phyloP scores from a whole-genome alignment of 345 rosid genomes.

The Hibiscus trionum region DNA sequence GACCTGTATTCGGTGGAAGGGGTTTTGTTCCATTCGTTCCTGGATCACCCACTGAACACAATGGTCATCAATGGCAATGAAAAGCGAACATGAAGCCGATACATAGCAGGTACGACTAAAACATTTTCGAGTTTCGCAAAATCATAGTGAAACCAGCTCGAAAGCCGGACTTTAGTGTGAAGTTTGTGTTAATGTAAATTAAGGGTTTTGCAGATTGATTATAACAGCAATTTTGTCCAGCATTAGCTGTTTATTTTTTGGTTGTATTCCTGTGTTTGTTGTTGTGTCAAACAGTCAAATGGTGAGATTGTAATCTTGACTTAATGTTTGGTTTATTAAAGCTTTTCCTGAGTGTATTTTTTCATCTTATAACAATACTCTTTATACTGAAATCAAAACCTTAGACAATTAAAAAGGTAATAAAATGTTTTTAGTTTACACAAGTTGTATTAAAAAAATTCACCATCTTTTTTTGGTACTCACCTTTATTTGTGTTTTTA shows the following conservation, averaged over 20 bases:
- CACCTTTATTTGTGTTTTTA: too few relatives aligned
- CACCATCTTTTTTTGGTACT: too few relatives aligned
- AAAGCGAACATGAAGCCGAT: conserved; percentile 2
- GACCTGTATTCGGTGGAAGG: conserved; percentile 83
- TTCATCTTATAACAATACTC: not conserved
- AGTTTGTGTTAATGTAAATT: conserved; percentile 10
- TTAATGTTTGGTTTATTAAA: not conserved
- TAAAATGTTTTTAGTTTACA: too few relatives aligned
- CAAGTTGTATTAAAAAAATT: too few relatives aligned
- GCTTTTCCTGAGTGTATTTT: too few relatives aligned
- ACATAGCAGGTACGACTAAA: not conserved
- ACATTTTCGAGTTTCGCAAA: not conserved
- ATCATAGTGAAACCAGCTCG: conserved; percentile 10
- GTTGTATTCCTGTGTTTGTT: not conserved
- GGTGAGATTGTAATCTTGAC: not conserved
- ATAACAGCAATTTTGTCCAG: conserved; percentile 10
- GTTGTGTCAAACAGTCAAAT: not conserved
- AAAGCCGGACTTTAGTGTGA: conserved; percentile 18
- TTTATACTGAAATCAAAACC: not conserved
- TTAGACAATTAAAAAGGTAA: too few relatives aligned
- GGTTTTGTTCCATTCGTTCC: conserved; percentile 64
- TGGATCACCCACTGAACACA: conserved; percentile 53
- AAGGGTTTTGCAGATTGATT: conserved; percentile 5
- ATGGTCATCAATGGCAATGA: conserved; percentile 32
- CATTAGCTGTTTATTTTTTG: conserved; percentile 4